Conservation (phyloP, 306 rosid species). For the Cucurbita argyrosperma region DNA sequence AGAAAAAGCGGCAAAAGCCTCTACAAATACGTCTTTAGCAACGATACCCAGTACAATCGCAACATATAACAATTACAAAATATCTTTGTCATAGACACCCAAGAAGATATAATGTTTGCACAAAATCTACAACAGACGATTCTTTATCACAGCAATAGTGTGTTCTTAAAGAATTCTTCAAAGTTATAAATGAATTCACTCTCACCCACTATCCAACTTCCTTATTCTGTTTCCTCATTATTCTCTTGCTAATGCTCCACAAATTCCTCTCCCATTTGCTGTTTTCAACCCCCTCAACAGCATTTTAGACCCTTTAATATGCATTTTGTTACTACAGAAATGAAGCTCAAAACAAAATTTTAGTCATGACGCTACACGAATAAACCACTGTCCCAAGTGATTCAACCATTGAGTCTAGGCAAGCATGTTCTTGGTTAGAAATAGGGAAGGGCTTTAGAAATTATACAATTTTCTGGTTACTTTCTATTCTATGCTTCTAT, state of each 20-base stretch:
- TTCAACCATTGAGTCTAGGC: not conserved
- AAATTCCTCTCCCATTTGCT: not conserved
- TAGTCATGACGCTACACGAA: not conserved
- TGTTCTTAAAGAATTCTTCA: not conserved
- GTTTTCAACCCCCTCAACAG: not conserved
- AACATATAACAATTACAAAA: not conserved
- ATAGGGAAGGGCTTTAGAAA: not conserved
- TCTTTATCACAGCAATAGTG: not conserved
- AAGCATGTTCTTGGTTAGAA: not conserved
- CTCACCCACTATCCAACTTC: not conserved
- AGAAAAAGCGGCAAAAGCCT: not conserved
- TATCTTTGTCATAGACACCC: not conserved
- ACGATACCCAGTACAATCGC: not conserved
- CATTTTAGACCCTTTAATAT: not conserved
- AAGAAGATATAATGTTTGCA: not conserved
- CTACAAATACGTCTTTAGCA: not conserved
- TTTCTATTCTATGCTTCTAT: not conserved
- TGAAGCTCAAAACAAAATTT: not conserved
- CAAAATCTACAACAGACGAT: not conserved
- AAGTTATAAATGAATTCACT: not conserved
- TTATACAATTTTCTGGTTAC: not conserved
- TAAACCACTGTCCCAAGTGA: not conserved
- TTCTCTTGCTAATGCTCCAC: not conserved
- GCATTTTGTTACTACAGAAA: not conserved
- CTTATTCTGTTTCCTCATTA: not conserved